Percentiles rank a stretch among this genome's conserved stretches.
Conservation (phyloP, 2,329 filamentous ascomycete genomes). For the Pseudogymnoascus sp. region DNA sequence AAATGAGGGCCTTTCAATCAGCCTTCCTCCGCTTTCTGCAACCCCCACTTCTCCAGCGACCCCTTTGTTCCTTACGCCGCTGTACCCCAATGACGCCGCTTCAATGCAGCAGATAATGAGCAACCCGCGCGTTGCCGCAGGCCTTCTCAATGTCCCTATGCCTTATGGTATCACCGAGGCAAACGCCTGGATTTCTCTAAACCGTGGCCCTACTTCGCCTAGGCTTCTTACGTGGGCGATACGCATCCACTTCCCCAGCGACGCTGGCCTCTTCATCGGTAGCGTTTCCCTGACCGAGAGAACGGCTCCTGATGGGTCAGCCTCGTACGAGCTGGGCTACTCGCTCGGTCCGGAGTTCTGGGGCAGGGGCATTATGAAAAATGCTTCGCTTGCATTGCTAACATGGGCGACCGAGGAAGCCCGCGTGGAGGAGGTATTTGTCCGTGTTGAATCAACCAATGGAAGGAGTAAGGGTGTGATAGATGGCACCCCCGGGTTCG, state of each 20-base stretch:
- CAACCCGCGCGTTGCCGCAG: not conserved
- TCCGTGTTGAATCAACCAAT: conserved; percentile 6
- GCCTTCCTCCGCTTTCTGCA: not conserved
- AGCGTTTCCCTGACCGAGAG: not conserved
- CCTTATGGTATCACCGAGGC: not conserved
- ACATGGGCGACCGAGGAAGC: not conserved
- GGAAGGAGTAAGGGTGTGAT: not conserved
- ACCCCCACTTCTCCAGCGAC: not conserved
- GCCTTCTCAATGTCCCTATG: conserved; percentile 2
- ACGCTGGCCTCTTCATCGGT: not conserved
- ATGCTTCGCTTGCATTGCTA: not conserved
- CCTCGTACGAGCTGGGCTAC: conserved; percentile 7
- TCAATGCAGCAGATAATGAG: not conserved
- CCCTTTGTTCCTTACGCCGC: conserved; percentile 7
- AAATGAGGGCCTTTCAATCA: not conserved
- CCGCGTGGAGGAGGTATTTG: not conserved
- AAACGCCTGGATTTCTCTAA: conserved; percentile 3
- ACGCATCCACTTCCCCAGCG: not conserved
- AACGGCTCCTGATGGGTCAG: not conserved
- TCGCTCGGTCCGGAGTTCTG: conserved; percentile 5
- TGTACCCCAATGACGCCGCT: conserved; percentile 2
- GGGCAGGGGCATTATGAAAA: conserved; percentile 6
- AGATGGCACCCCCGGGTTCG: not conserved
- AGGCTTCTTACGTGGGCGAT: not conserved
- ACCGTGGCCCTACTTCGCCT: not conserved